A percentile compares a stretch with the other conserved stretches of the same genome.
Evolutionary conservation across 2,329 filamentous ascomycete species (phyloP).

Genomic region (Pseudocercospora crystallina): DNA sequence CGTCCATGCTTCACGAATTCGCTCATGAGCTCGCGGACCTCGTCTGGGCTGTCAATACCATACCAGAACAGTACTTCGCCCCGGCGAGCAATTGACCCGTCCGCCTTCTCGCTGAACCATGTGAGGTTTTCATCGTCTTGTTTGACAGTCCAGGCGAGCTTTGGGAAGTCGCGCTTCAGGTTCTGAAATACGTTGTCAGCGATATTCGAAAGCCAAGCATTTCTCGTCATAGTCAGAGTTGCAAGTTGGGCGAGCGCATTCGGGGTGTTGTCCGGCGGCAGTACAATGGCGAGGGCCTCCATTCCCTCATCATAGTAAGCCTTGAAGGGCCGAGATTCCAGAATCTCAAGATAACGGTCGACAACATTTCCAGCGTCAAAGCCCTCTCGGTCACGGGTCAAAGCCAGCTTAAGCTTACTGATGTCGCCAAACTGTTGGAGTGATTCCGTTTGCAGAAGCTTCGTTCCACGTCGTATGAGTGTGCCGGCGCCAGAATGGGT

Average conservation of each 20-base stretch:
- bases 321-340: constrained; percentile 77
- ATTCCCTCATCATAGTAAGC: constrained; percentile 93
- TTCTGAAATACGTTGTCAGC: constrained; percentile 92
- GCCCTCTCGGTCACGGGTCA: constrained; percentile 78
- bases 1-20: constrained; percentile 82
- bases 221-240: constrained; percentile 89
- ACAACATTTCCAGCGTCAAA: constrained; percentile 80
- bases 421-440: constrained; percentile 75
- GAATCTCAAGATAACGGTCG: constrained; percentile 78
- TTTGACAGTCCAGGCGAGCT: constrained; percentile 93
- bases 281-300: constrained; percentile 86
- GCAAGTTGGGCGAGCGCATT: constrained; percentile 79
- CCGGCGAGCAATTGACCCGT: constrained; percentile 76
- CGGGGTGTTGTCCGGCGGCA: constrained; percentile 67
- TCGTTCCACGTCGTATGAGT: constrained; percentile 86
- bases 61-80: constrained; percentile 97
- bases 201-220: constrained; percentile 91
- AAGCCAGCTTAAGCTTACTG: constrained; percentile 73
- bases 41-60: constrained; percentile 76
- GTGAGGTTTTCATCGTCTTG: constrained; percentile 94
- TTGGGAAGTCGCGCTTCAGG: constrained; percentile 90
- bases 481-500: constrained; percentile 95
- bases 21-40: constrained; percentile 78
- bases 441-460: constrained; percentile 71
- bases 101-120: constrained; percentile 97